Evolutionary conservation across 257 asterid species (phyloP), one percentile per base, ranked within the genome.

Genomic region (Scutellaria baicalensis): DNA sequence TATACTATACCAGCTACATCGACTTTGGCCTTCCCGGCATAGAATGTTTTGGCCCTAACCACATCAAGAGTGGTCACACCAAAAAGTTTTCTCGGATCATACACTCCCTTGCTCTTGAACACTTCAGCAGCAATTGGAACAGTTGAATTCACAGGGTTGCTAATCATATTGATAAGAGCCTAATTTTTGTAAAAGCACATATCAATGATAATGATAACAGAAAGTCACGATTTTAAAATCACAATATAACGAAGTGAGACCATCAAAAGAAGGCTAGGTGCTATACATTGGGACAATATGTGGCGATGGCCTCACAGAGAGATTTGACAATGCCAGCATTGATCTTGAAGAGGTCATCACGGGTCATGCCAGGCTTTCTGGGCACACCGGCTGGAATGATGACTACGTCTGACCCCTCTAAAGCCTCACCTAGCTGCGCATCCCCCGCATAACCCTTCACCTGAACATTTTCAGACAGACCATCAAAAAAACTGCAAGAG

Each of bases 311-410:
- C 64, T 84, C 83, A 69, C 84, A 78, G 12, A 91, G 95, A 66
- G 92, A 81, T 66, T 89, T 92, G 33, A 92, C 98, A 66, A 88
- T 90, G 74, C 97, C 96, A 8, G 98, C 97, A 70, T 88, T 90
- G 51, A 93, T 93, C 75, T 82, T 89, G 76, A 93, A 90, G 72
- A 90, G 95, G 64, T 93, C 98, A 79, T 90, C 98, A 64, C 97
- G 93, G 49, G 96, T 88, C 98, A 92, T 92, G 59, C 95, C 98
- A 56, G 97, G 96, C 83, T 93, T 90, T 78, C 97, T 81, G 8
- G 99, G 99, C 64, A 93, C 99, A 69, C 99, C 99, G 73, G 99
- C 99, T 69, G 99, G 99, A 77, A 91, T 93, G 51, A 94, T 85
- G 78, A 91, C 93, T 12, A 94, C 6, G 55, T 94, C 97, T n/a